A percentile compares a stretch with the other conserved stretches of the same genome.
Evolutionary conservation across 176 grass and related monocot species (phyloP).

Genomic region (sorghum (Sorghum bicolor)): Sorghum_bicolor_NCBIv3 NC_012875.2:43370501-43371000

Average conservation of each 20-base stretch:
- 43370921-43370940: background rate
- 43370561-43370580: constrained; percentile 36
- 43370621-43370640: background rate
- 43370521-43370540: constrained; percentile 85
- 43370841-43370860: constrained; percentile 14
- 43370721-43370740: background rate
- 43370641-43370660: constrained; percentile 10
- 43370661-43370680: background rate
- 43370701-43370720: background rate
- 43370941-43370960: constrained; percentile 2
- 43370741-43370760: background rate
- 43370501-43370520: constrained; percentile 58
- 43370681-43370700: background rate
- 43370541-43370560: constrained; percentile 75
- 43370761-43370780: background rate
- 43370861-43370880: constrained; percentile 2
- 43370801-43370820: too few species aligned
- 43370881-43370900: background rate
- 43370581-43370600: background rate
- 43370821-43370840: background rate
- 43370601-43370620: constrained; percentile 1
- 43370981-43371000: background rate
- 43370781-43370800: background rate
- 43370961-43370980: background rate
- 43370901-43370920: constrained; percentile 6